Evolutionary conservation across 495 filamentous ascomycete species (phyloP).

Genomic region (Penicillium soppii): DNA sequence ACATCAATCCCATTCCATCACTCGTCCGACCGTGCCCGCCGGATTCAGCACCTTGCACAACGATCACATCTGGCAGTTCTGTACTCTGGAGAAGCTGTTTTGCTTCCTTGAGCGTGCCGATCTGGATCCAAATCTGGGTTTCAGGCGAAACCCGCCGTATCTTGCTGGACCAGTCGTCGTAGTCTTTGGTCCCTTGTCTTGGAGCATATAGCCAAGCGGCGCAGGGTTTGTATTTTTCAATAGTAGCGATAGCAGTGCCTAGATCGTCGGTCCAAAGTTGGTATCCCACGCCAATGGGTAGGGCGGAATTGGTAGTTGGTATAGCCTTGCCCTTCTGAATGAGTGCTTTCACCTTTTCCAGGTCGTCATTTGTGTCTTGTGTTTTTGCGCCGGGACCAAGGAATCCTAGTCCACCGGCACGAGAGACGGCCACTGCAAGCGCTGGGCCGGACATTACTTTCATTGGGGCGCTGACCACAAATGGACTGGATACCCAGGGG

Average conservation of each 20-base stretch:
- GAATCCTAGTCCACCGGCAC: conserved; percentile 65
- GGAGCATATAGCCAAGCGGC: conserved; percentile 76
- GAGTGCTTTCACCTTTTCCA: conserved; percentile 32
- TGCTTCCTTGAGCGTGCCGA: conserved; percentile 60
- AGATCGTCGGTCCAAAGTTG: conserved; percentile 56
- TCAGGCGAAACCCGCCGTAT: conserved; percentile 45
- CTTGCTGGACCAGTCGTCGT: conserved; percentile 53
- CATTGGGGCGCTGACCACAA: conserved; percentile 73
- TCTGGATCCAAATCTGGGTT: conserved; percentile 66
- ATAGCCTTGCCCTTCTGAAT: conserved; percentile 14
- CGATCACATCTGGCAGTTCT: conserved; percentile 61
- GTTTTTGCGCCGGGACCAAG: conserved; percentile 42
- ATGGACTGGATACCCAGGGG: conserved; percentile 61
- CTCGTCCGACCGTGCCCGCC: conserved; percentile 68
- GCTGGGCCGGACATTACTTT: conserved; percentile 61
- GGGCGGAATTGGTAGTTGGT: conserved; percentile 20
- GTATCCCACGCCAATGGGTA: conserved; percentile 65
- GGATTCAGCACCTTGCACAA: conserved; percentile 71
- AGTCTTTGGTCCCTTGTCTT: conserved; percentile 36
- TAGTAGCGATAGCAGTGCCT: conserved; percentile 35
- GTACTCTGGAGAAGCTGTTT: conserved; percentile 34
- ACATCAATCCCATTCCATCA: conserved; percentile 56
- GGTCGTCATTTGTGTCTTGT: conserved; percentile 27
- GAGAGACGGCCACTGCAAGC: conserved; percentile 58
- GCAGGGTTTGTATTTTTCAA: conserved; percentile 52